These are phyloP conservation scores for Furculomyces boomerangus DNA, from an alignment of 371 early-diverging fungal genomes.

Conservation along the genomic window DNA sequence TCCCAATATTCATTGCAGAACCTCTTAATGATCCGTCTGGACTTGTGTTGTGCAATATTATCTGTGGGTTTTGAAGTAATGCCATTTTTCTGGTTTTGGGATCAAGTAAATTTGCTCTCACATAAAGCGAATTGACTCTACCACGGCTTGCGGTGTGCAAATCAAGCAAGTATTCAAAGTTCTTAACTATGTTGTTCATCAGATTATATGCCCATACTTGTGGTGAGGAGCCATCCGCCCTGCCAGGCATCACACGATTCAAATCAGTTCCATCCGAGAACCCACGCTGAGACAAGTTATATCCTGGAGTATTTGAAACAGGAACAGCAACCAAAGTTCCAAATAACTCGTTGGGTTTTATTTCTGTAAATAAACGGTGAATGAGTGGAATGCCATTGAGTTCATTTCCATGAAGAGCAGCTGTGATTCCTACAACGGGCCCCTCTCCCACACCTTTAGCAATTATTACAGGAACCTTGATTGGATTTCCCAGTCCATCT, in stretches of 20 bases:
- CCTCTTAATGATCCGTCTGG: slow-evolving; percentile 61
- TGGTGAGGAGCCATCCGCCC: slow-evolving; percentile 47
- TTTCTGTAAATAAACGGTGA: slow-evolving; percentile 59
- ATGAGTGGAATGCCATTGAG: slow-evolving; percentile 83
- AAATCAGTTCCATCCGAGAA: slow-evolving; percentile 69
- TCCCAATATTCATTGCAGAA: slow-evolving; percentile 56
- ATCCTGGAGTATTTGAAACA: slow-evolving; percentile 73
- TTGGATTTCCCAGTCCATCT: slow-evolving; percentile 33
- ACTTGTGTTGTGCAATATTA: slow-evolving; percentile 41
- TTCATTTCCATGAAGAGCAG: slow-evolving; percentile 81
- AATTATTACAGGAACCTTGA: slow-evolving; percentile 40
- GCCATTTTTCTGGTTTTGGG: slow-evolving; percentile 53
- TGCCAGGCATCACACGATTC: slow-evolving; percentile 71
- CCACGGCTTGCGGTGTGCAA: slow-evolving; percentile 79
- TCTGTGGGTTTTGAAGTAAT: slow-evolving; percentile 72
- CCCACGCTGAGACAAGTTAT: slow-evolving; percentile 55
- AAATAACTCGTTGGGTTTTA: slow-evolving; percentile 44
- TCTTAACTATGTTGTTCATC: slow-evolving; percentile 55
- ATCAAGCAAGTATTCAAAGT: slow-evolving; percentile 71
- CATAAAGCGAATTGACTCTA: slow-evolving; percentile 71
- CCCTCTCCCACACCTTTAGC: slow-evolving; percentile 35
- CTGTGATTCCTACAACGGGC: slow-evolving; percentile 38
- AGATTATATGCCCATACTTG: slow-evolving; percentile 67
- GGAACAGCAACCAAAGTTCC: slow-evolving; percentile 81
- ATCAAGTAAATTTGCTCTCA: slow-evolving; percentile 73